These are phyloP conservation scores for Diaporthe eres DNA, from an alignment of 2,329 filamentous ascomycete species.

Conservation along the genomic window DNA sequence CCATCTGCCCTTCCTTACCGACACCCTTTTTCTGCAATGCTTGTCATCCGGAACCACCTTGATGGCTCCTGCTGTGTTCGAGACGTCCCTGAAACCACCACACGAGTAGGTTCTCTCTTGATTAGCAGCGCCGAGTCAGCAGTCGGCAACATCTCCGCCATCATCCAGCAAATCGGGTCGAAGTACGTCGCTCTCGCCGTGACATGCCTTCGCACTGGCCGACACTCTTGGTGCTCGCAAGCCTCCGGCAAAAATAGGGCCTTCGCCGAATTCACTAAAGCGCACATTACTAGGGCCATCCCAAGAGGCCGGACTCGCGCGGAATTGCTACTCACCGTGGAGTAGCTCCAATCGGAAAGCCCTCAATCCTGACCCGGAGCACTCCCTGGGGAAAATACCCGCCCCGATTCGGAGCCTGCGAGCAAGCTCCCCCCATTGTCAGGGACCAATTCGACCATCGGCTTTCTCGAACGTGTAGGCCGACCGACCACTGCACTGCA, in stretches of 20 bases:
- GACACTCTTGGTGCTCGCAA: conserved; percentile 18
- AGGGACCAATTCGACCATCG: neutral
- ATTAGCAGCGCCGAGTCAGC: conserved; percentile 25
- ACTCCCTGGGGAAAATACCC: neutral
- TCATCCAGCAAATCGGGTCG: conserved; percentile 2
- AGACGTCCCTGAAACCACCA: conserved; percentile 30
- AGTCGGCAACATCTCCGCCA: neutral
- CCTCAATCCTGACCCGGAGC: conserved; percentile 19
- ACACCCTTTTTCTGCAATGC: no score
- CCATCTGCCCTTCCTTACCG: neutral
- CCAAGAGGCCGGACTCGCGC: conserved; percentile 12
- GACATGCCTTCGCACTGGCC: neutral
- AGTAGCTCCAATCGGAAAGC: conserved; percentile 31
- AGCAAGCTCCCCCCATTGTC: neutral
- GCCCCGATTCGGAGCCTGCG: neutral
- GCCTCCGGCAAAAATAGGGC: conserved; percentile 18
- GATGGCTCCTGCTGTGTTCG: neutral
- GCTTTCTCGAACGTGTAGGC: neutral
- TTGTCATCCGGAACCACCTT: neutral
- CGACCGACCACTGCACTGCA: neutral
- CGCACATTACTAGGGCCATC: conserved; percentile 24
- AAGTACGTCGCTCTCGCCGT: conserved; percentile 15
- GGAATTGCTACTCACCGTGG: conserved; percentile 3
- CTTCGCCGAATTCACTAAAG: neutral
- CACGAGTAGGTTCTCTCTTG: conserved; percentile 14